Conservation (phyloP, 305 asterid species). For the Solanum hybrid region DNA sequence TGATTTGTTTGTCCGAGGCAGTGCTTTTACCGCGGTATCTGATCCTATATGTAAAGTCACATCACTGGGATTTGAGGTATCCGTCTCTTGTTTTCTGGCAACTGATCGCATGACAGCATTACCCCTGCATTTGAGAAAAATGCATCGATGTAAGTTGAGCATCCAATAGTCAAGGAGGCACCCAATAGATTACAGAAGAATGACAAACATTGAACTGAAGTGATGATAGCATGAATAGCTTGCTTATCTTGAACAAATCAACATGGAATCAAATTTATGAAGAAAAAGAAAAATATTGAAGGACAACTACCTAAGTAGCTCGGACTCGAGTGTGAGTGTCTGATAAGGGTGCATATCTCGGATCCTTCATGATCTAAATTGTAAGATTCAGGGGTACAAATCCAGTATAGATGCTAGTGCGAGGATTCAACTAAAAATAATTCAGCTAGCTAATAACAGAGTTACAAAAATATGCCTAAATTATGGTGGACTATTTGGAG, state of each 20-base stretch:
- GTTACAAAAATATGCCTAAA: neutral
- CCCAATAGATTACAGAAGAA: neutral
- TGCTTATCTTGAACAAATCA: neutral
- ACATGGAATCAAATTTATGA: neutral
- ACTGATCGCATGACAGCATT: constrained; percentile 64
- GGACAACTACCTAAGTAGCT: neutral
- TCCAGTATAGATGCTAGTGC: neutral
- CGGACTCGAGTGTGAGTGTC: neutral
- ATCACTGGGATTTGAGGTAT: constrained; percentile 23
- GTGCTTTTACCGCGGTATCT: constrained; percentile 16
- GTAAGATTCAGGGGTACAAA: neutral
- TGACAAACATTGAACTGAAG: neutral
- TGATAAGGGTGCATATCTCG: neutral
- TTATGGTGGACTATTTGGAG: neutral
- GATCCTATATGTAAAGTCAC: constrained; percentile 43
- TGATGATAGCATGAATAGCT: neutral
- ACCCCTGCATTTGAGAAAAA: constrained; percentile 44
- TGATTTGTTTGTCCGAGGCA: constrained; percentile 38
- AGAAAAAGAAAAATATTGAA: neutral
- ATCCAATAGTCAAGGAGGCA: neutral
- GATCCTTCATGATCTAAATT: neutral
- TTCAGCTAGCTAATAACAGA: neutral
- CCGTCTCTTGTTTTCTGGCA: constrained; percentile 40
- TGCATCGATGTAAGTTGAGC: neutral
- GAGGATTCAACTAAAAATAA: neutral